These are phyloP conservation scores for Aspergillus indologenus DNA, from an alignment of 495 filamentous ascomycete genomes.

Conservation along the genomic window DNA sequence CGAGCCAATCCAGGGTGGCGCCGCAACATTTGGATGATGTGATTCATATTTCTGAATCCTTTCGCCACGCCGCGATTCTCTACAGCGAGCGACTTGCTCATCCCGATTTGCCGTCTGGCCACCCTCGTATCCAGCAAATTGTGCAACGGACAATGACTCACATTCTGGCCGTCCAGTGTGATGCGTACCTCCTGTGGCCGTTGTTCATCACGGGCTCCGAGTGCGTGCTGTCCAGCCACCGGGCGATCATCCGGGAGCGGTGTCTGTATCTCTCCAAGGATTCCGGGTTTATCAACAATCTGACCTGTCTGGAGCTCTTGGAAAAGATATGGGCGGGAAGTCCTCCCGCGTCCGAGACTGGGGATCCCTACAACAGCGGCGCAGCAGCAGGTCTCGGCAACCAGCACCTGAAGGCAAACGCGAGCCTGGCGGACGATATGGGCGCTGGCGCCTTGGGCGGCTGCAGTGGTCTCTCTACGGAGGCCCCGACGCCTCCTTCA, in stretches of 20 bases:
- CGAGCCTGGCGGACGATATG: background rate
- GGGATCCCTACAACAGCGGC: conserved; percentile 15
- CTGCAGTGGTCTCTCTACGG: background rate
- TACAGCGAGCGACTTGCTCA: conserved; percentile 87
- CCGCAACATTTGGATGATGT: conserved; percentile 49
- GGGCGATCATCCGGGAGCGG: conserved; percentile 69
- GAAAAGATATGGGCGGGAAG: conserved; percentile 76
- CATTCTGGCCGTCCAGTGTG: conserved; percentile 71
- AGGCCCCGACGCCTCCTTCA: background rate
- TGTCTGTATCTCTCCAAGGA: conserved; percentile 84
- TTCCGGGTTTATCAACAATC: conserved; percentile 88
- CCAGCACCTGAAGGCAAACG: background rate
- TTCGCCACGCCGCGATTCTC: conserved; percentile 82
- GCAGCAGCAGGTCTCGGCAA: conserved; percentile 5
- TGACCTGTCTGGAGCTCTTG: conserved; percentile 78
- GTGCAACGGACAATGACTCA: conserved; percentile 79
- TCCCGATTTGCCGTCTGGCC: conserved; percentile 67
- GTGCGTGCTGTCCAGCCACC: conserved; percentile 78
- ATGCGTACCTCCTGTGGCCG: conserved; percentile 93
- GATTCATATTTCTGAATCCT: conserved; percentile 76
- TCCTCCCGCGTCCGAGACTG: conserved; percentile 26
- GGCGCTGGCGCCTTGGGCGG: background rate
- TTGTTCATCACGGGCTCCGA: conserved; percentile 89
- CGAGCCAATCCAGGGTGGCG: conserved; percentile 28
- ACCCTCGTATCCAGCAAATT: conserved; percentile 79